Evolutionary conservation across 1,139 yeast genomes (phyloP), one percentile per base, ranked within the genome.

Genomic region (Yamadazyma diospyri): DNA sequence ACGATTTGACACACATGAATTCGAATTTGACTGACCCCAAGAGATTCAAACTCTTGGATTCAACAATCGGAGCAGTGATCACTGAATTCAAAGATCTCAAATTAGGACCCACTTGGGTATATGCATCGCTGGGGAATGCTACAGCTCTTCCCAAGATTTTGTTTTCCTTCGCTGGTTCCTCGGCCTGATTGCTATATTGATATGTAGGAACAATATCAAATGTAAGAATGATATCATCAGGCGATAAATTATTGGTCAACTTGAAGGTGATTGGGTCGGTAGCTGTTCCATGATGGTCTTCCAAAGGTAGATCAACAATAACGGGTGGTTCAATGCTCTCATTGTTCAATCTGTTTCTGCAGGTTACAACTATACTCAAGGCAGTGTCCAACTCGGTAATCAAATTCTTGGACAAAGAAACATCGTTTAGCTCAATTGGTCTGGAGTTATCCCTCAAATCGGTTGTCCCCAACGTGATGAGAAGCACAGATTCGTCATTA

Each of bases 181-280:
- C 29, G 14, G 15, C 14, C 13, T 18, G 19, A 29, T 44, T 47
- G 7, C 60, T 45, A 37, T 62, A 61, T 37, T 66, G 85, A 54
- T 88, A 89, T 0, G 97, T 87, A n/a, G 97, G 96, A 15, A 89
- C 88, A 40, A 92, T 72, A 55, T 92, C 97, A 59, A 92, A 92
- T 26, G 78, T 76, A 20, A 92, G 57, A 3, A 72, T 58, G n/a
- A 81, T 70, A 40, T 81, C 77, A 28, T 72, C 64, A 4, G 81
- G 68, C 26, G 68, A 67, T 27, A 61, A 47, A 23, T 67, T 63
- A 32, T 68, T 63, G 7, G 70, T 62, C 38, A 87, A 72, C 41
- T 80, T 80, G 58, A 92, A 87, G 7, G 82, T 68, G 30, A 89
- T 72, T 6, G 96, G 94, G 47, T 88, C 97, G 4, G 89, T 75